Evolutionary conservation across 768 basidiomycete genomes (phyloP), one percentile per base, ranked within the genome.

Genomic region (Brasilioporus rufonigricans): DNA sequence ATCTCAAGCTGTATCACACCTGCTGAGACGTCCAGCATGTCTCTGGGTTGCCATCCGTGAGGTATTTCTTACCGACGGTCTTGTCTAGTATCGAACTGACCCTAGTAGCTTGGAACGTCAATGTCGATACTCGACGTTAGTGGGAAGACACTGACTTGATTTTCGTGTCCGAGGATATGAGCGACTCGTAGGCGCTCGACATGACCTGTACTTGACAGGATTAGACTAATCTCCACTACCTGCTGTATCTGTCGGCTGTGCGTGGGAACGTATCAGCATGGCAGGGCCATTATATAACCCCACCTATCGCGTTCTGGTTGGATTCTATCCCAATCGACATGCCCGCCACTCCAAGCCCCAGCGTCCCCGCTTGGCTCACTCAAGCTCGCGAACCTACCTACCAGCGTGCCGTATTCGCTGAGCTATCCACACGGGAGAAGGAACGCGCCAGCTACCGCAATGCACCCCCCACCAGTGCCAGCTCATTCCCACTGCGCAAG

Each of bases 21-120:
- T 88, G 86, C 69, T 86, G 84, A 16, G 89, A 91, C 23, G 88
- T 85, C 89, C 90, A 92, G 67, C 90, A 92, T 9, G 89, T 92
- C 66, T 89, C 90, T 50, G 84, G 81, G 60, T 75, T 87, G 24
- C 78, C 75, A 63, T 92, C 90, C 27, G 83, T 77, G 21, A 92
- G 77, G 65, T 82, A 69, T 65, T 84, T 87, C 73, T 88, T 91
- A 19, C 82, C 82, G 14, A 79, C 82, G 5, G 84, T 79, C 68
- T 87, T 91, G 67, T 91, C 86, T 14, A 91, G 73, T 5, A 85
- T 84, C 32, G 90, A 91, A 70, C 87, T 91, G 63, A 91, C 90
- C 76, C 89, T 91, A 14, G 19, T 43, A 33, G 46, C 36, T 21
- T 47, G 44, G 19, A 39, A 46, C 24, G 53, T 65, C 48, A 54